phyloP scores from a whole-genome alignment of 2,329 filamentous ascomycete genomes.

The Amauroascus verrucosus region DNA sequence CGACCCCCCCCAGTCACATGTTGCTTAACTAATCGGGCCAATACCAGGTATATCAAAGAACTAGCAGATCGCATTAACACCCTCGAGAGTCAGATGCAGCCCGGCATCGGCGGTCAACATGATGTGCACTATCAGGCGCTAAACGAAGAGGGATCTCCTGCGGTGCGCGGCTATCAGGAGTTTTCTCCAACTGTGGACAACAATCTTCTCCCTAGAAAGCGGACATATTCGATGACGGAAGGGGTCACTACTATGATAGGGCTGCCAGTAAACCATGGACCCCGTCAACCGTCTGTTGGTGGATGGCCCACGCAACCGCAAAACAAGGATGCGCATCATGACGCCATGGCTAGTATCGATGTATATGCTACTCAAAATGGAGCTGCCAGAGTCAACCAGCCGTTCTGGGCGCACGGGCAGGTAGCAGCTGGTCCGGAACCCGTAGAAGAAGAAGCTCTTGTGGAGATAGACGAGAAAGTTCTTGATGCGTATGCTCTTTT shows the following conservation, averaged over 20 bases:
- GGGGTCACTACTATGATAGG: conserved; percentile 35
- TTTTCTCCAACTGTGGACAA: conserved; percentile 44
- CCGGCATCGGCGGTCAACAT: conserved; percentile 18
- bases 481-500: conserved; percentile 29
- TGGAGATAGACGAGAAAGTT: conserved; percentile 32
- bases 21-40: conserved; percentile 6
- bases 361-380: conserved; percentile 30
- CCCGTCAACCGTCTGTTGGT: conserved; percentile 19
- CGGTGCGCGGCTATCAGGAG: conserved; percentile 39
- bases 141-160: conserved; percentile 32
- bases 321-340: conserved; percentile 20
- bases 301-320: conserved; percentile 24
- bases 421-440: conserved; percentile 21
- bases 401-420: conserved; percentile 30
- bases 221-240: conserved; percentile 42
- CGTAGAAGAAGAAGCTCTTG: conserved; percentile 27
- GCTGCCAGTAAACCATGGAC: conserved; percentile 22
- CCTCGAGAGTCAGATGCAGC: conserved; percentile 64
- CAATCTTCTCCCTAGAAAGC: conserved; percentile 35
- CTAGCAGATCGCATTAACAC: conserved; percentile 73
- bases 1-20: neutral
- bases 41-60: conserved; percentile 72
- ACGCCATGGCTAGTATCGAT: conserved; percentile 14
- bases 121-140: conserved; percentile 37
- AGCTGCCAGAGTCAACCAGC: conserved; percentile 27